These are phyloP conservation scores for Venturia nashicola DNA, from an alignment of 2,329 filamentous ascomycete genomes.

Conservation along the genomic window DNA sequence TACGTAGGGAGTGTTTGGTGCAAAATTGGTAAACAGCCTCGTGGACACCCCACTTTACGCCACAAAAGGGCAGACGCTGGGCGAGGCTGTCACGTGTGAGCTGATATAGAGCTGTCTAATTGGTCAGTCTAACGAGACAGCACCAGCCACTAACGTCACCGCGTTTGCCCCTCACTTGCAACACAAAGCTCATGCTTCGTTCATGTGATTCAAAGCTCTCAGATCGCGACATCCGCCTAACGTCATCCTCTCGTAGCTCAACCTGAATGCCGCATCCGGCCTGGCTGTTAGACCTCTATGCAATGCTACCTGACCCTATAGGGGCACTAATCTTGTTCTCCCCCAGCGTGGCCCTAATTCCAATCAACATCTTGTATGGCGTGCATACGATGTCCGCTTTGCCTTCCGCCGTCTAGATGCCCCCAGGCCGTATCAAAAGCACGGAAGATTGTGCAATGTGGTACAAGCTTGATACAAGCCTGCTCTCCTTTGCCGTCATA, in stretches of 20 bases:
- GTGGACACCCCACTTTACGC: not conserved
- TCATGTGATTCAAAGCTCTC: not conserved
- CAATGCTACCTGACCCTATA: slow-evolving; percentile 2
- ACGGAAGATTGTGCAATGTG: not conserved
- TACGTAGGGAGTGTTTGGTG: not conserved
- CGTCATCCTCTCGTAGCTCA: not conserved
- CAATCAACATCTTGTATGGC: not conserved
- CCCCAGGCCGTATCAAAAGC: not conserved
- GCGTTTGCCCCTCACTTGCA: not conserved
- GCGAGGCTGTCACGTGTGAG: not conserved
- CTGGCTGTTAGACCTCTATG: not conserved
- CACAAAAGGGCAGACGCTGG: not conserved
- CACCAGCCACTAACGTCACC: not conserved
- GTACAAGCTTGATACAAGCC: not conserved
- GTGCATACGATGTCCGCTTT: not conserved
- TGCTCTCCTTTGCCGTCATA: not conserved
- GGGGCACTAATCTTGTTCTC: not conserved
- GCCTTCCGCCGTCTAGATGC: not conserved
- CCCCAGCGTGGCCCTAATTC: not conserved
- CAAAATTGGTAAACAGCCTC: not conserved
- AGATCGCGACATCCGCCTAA: not conserved
- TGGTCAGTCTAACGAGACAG: not conserved
- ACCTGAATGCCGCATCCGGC: not conserved
- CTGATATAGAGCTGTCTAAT: not conserved
- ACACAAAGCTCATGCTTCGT: not conserved